Percentiles rank a stretch among this genome's conserved stretches.
Evolutionary conservation across 371 early-diverging fungal genomes (phyloP).

Genomic region (Lichtheimia corymbifera): DNA sequence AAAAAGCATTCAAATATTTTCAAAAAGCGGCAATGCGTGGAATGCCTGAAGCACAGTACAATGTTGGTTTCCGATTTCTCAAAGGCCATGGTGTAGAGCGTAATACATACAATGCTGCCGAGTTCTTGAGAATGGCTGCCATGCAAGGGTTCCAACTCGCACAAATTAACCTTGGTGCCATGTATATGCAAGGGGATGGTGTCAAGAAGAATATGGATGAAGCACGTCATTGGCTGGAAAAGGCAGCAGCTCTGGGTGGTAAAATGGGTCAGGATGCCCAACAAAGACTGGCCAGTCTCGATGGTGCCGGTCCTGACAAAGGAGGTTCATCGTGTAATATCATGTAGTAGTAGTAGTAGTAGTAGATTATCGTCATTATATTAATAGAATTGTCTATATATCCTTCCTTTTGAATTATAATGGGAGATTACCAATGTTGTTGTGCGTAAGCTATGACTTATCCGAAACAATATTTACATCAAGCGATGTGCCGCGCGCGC

Average conservation of each 20-base stretch:
- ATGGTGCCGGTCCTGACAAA: slow-evolving; percentile 15
- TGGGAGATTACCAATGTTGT: too few relatives aligned
- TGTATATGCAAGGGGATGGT: slow-evolving; percentile 50
- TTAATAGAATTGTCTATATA: too few relatives aligned
- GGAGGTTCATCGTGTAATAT: slow-evolving; percentile 31
- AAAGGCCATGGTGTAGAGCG: slow-evolving; percentile 45
- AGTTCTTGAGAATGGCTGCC: slow-evolving; percentile 51
- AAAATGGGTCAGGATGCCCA: slow-evolving; percentile 48
- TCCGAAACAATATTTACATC: too few relatives aligned
- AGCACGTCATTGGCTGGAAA: slow-evolving; percentile 32
- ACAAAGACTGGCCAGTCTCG: slow-evolving; percentile 30
- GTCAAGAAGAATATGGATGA: slow-evolving; percentile 36
- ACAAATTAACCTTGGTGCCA: slow-evolving; percentile 43
- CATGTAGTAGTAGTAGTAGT: slow-evolving; percentile 47
- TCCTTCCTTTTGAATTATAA: too few relatives aligned
- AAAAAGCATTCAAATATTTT: slow-evolving; percentile 47
- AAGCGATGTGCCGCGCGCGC: too few relatives aligned
- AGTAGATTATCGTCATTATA: slow-evolving; percentile 4
- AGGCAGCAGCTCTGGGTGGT: slow-evolving; percentile 36
- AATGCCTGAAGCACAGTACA: slow-evolving; percentile 51
- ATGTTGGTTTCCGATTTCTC: slow-evolving; percentile 41
- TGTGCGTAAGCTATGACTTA: too few relatives aligned
- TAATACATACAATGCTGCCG: slow-evolving; percentile 44
- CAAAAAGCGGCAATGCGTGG: slow-evolving; percentile 53
- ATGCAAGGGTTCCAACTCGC: slow-evolving; percentile 46